These are phyloP conservation scores for Xylaria sp. DNA, from an alignment of 2,329 filamentous ascomycete genomes.

Conservation along the genomic window DNA sequence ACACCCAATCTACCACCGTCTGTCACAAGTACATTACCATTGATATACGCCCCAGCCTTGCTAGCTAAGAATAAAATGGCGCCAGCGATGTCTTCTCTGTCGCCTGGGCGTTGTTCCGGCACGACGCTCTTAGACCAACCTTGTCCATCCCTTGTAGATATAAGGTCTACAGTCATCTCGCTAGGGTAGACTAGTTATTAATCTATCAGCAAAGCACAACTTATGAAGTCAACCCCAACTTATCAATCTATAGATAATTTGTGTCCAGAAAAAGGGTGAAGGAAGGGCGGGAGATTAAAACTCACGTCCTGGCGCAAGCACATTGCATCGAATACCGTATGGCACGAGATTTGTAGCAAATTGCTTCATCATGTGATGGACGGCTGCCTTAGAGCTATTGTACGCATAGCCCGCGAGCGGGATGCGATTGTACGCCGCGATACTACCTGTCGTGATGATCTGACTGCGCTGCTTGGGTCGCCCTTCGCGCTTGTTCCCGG, in stretches of 20 bases:
- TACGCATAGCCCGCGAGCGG: constrained; percentile 73
- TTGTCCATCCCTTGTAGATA: constrained; percentile 37
- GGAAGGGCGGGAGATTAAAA: neutral
- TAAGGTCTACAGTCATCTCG: constrained; percentile 57
- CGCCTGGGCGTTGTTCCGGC: constrained; percentile 42
- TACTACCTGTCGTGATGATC: constrained; percentile 70
- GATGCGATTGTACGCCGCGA: constrained; percentile 70
- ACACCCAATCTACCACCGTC: constrained; percentile 62
- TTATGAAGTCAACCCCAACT: neutral
- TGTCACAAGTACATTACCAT: constrained; percentile 63
- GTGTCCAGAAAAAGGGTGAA: neutral
- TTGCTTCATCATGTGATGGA: constrained; percentile 73
- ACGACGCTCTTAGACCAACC: constrained; percentile 44
- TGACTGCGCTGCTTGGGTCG: constrained; percentile 58
- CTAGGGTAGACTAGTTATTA: constrained; percentile 55
- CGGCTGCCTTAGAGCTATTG: constrained; percentile 73
- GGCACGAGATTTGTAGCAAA: constrained; percentile 70
- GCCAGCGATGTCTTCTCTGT: constrained; percentile 64
- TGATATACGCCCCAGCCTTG: constrained; percentile 63
- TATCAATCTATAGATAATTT: too few species aligned
- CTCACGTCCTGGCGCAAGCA: constrained; percentile 47
- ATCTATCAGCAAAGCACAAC: neutral
- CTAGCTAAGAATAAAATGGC: constrained; percentile 63
- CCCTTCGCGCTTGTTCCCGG: constrained; percentile 61
- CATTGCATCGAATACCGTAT: constrained; percentile 58